Percentiles rank a stretch among this genome's conserved stretches.
These are phyloP conservation scores for Arthroderma sp. DNA, from an alignment of 2,329 filamentous ascomycete genomes.

Conservation along the genomic window DNA sequence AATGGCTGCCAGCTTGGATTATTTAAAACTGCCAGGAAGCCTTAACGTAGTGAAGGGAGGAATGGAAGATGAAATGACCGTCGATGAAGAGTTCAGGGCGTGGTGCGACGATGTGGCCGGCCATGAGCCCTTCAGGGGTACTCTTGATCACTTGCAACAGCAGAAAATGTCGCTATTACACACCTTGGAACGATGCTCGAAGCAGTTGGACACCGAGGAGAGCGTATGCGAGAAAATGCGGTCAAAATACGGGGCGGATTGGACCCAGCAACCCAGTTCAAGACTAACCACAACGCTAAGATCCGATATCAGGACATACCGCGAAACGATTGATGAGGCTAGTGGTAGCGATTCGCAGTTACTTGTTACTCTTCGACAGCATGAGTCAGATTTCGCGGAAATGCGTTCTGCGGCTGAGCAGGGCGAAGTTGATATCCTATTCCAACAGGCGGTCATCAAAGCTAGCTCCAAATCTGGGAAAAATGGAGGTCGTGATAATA, in stretches of 20 bases:
- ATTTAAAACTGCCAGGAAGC: slow-evolving; percentile 76
- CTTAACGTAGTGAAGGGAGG: slow-evolving; percentile 86
- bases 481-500: slow-evolving; percentile 48
- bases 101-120: slow-evolving; percentile 92
- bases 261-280: slow-evolving; percentile 93
- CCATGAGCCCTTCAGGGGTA: slow-evolving; percentile 63
- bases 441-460: slow-evolving; percentile 74
- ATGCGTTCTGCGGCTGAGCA: slow-evolving; percentile 82
- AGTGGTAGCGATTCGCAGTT: slow-evolving; percentile 74
- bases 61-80: slow-evolving; percentile 73
- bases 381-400: slow-evolving; percentile 81
- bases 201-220: slow-evolving; percentile 91
- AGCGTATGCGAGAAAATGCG: slow-evolving; percentile 99
- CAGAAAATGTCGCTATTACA: slow-evolving; percentile 64
- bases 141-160: slow-evolving; percentile 64
- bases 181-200: slow-evolving; percentile 64
- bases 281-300: slow-evolving; percentile 76
- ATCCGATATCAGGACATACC: slow-evolving; percentile 75
- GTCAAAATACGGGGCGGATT: slow-evolving; percentile 87
- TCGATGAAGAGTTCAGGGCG: slow-evolving; percentile 79
- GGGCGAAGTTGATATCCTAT: slow-evolving; percentile 76
- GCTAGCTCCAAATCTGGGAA: slow-evolving; percentile 46
- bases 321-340: slow-evolving; percentile 80
- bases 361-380: slow-evolving; percentile 68
- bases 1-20: slow-evolving; percentile 90